phyloP scores from a whole-genome alignment of 495 filamentous ascomycete species.

The Melanomma pulvis-pyrius region DNA sequence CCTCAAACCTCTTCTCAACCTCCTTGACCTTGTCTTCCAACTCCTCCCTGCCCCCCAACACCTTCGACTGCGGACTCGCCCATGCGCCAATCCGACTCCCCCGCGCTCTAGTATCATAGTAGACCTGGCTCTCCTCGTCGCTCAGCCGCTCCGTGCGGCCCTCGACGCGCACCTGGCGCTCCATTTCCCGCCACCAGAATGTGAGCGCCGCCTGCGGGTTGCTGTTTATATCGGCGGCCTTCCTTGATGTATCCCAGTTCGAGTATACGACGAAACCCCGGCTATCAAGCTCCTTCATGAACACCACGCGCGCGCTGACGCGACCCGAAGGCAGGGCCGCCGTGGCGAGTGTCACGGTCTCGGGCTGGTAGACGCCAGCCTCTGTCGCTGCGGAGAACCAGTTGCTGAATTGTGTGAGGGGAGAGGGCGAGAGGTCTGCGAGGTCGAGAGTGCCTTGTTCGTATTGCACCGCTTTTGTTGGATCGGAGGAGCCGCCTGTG shows the following conservation, averaged over 20 bases:
- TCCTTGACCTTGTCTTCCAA: constrained; percentile 71
- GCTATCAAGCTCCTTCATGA: constrained; percentile 77
- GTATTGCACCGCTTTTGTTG: constrained; percentile 66
- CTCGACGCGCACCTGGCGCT: constrained; percentile 86
- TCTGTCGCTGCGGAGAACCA: constrained; percentile 79
- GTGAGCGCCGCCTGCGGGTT: constrained; percentile 72
- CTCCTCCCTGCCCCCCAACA: constrained; percentile 63
- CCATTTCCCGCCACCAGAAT: constrained; percentile 75
- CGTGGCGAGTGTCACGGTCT: constrained; percentile 78
- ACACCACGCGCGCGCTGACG: constrained; percentile 82
- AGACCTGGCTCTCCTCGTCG: constrained; percentile 76
- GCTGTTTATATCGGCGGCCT: constrained; percentile 64
- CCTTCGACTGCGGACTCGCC: constrained; percentile 85
- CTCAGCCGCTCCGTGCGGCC: constrained; percentile 68
- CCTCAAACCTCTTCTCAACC: constrained; percentile 72
- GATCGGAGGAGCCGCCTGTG: constrained; percentile 41
- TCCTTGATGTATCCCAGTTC: constrained; percentile 81
- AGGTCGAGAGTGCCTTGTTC: constrained; percentile 57
- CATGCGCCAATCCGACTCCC: constrained; percentile 88
- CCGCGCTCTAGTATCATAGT: constrained; percentile 79
- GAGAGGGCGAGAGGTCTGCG: constrained; percentile 56
- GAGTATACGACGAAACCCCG: constrained; percentile 88
- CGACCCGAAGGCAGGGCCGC: constrained; percentile 82
- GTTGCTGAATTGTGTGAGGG: constrained; percentile 79
- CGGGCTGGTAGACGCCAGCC: constrained; percentile 66